Base-by-base conservation (phyloP, 495 filamentous ascomycete genomes). In the Filosporella fistucella region DNA sequence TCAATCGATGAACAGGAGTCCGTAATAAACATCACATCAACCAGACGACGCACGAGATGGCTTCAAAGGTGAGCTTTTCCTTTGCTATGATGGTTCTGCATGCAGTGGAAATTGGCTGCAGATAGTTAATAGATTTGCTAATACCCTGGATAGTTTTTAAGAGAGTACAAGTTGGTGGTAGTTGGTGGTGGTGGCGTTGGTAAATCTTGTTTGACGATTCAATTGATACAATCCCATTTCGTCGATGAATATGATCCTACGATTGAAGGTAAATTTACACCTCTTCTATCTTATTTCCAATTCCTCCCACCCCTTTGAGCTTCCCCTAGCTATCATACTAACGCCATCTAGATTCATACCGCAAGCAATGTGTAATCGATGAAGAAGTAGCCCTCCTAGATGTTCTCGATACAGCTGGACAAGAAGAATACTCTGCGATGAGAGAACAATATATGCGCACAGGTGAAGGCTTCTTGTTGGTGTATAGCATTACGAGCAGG, bases 381-480 rank as follows among this genome's bases (percentile, higher is more conserved):
- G 93, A 96, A 58, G 93, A 97, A 67, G 88, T 96, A 54, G 94
- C 93, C 34, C 79, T 96, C 87, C 84, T 98, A 63, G 93, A 98
- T 65, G 91, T 98, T 44, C 83, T 98, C 58, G 93, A 98, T 66
- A 98, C 93, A 39, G 93, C 93, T 44, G 93, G 93, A 44, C 93
- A 98, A 69, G 93, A 98, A 68, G 93, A 98, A 70, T 98, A 98
- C 72, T 95, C 91, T 29, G 93, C 93, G 42, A 98, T 98, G 93
- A 82, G 93, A 54, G 93, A 98, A 72, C 93, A 98, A 72, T 98
- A 98, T 77, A 98, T 98, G 93, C 86, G 93, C 58, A 98, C 94
- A 28, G 93, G 93, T 61, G 93, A 98, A 71, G 93, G 93, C 34
- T 98, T 98, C 71, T 77, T 98, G 54, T 80, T 98, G 17, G 89